These are phyloP conservation scores for Phalaenopsis equestris DNA, from an alignment of 106 monocot species.

Conservation along the genomic window DNA sequence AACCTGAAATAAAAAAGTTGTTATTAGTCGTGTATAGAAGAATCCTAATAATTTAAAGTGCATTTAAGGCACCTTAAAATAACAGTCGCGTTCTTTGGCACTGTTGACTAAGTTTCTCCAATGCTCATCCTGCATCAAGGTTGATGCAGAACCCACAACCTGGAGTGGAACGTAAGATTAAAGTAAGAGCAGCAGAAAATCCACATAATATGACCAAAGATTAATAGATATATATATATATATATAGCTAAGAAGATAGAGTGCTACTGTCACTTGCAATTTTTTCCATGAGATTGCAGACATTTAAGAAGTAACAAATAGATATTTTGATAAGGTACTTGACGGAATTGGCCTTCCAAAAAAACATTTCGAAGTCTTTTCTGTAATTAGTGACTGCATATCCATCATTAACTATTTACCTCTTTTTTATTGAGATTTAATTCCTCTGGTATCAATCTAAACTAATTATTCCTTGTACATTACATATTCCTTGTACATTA, in stretches of 20 bases:
- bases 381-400: too few species aligned
- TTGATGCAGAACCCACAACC: constrained; percentile 91
- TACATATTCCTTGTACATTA: too few species aligned
- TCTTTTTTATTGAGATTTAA: too few species aligned
- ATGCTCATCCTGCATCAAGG: constrained; percentile 78
- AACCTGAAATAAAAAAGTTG: constrained; percentile 36
- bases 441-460: too few species aligned
- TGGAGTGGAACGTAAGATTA: constrained; percentile 6
- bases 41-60: background rate
- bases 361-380: background rate
- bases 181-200: background rate
- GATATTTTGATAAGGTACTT: too few species aligned
- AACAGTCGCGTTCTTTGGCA: constrained; percentile 62
- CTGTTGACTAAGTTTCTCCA: constrained; percentile 72
- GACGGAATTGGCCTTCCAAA: background rate
- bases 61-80: constrained; percentile 44
- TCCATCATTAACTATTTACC: too few species aligned
- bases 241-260: background rate
- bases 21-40: background rate
- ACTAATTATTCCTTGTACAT: too few species aligned
- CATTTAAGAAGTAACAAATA: too few species aligned
- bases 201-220: background rate
- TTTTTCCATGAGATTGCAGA: too few species aligned
- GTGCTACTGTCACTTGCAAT: background rate
- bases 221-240: background rate